Evolutionary conservation across 306 rosid species (phyloP), one percentile per base, ranked within the genome.

Genomic region (Carpinus fangiana): DNA sequence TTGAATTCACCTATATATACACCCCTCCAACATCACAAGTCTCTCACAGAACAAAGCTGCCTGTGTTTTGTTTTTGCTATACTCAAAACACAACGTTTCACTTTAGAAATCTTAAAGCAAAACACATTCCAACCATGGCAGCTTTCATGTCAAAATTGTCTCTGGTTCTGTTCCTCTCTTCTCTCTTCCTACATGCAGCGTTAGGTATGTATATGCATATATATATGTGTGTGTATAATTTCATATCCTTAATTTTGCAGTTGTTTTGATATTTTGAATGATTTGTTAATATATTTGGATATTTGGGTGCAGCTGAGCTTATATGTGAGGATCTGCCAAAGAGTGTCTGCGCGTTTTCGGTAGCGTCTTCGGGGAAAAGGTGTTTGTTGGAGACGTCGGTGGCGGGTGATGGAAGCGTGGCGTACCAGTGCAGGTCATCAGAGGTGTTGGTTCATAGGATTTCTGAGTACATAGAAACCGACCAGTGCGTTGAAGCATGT

Each of bases 351-450:
- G 93, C 98, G 26, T 91, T 90, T 76, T 87, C 97, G 0, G 87
- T 93, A 78, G 92, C 97, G 0, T 93, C 98, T 0, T 89, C 96
- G 0, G 96, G 98, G 46, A 93, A 93, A 77, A 83, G 98, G 74
- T 93, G 98, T 80, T 73, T 85, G 85, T 70, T 91, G 75, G 98
- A 93, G 88, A 91, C 97, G 0, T 50, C 48, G 5, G 81, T 78
- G 72, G 78, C 21, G 1, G 85, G 71, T 0, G 81, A 81, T 0
- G 95, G 93, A 2, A 70, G 79, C 45, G 65, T 84, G 50, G 91
- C 89, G 46, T 87, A 87, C 59, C 91, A 86, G 14, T 93, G 98
- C 79, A 28, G 90, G 77, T 90, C 98, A 23, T 93, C 97, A 0
- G 96, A 91, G 60, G 93, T 90, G 52, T 84, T 89, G 74, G 91